A percentile compares a stretch with the other conserved stretches of the same genome.
Conservation (phyloP, 1,284 basidiomycete species). For the Sanguinoderma infundibulare region DNA sequence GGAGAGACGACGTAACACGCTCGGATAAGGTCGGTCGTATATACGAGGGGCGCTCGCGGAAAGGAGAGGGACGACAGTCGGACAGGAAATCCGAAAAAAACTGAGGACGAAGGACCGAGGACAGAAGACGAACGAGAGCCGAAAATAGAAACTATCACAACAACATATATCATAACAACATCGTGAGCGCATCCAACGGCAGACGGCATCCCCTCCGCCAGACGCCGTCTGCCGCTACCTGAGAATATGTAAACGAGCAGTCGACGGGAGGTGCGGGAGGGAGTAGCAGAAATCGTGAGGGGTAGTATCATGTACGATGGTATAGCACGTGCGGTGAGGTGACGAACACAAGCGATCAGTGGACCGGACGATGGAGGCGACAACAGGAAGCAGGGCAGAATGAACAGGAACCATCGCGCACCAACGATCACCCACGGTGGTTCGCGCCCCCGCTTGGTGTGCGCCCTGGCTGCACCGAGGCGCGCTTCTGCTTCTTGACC, state of each 20-base stretch:
- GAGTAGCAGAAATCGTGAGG: conserved; percentile 6
- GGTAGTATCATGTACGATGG: conserved; percentile 20
- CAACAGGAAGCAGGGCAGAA: background rate
- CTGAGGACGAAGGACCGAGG: background rate
- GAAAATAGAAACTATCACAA: conserved; percentile 13
- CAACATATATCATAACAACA: conserved; percentile 25
- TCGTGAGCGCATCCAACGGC: conserved; percentile 7
- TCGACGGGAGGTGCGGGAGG: background rate
- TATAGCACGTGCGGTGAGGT: conserved; percentile 11
- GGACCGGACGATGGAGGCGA: background rate
- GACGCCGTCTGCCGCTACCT: conserved; percentile 1
- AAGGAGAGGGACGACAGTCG: background rate
- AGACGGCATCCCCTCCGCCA: conserved; percentile 5
- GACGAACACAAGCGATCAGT: conserved; percentile 8
- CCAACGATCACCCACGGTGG: conserved; percentile 13
- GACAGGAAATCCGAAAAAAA: background rate
- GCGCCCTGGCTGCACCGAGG: conserved; percentile 39
- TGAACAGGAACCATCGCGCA: background rate
- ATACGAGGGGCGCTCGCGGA: background rate
- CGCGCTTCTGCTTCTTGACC: conserved; percentile 53
- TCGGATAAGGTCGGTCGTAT: background rate
- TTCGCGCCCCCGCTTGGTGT: conserved; percentile 21
- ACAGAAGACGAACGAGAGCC: background rate
- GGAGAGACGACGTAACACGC: background rate
- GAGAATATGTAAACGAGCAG: background rate